phyloP scores from a whole-genome alignment of 2,329 filamentous ascomycete species.

The Penicillium sp. region DNA sequence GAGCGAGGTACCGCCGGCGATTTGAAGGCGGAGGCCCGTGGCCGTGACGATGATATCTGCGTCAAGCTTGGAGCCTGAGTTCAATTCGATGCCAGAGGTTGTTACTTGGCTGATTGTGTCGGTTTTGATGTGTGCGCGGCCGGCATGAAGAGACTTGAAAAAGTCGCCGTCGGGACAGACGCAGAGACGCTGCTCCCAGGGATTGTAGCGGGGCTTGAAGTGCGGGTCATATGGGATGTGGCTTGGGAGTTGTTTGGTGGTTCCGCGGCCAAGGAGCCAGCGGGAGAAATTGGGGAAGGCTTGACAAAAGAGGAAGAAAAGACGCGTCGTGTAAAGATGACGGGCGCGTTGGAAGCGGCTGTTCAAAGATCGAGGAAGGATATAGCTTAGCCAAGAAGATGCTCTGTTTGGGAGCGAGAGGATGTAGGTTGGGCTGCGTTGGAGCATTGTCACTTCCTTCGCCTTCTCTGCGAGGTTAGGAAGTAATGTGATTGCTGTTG shows the following conservation, averaged over 20 bases:
- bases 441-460: constrained; percentile 68
- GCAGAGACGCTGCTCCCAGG: constrained; percentile 71
- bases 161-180: constrained; percentile 59
- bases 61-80: constrained; percentile 33
- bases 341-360: constrained; percentile 39
- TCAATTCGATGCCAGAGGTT: constrained; percentile 45
- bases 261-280: constrained; percentile 43
- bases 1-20: constrained; percentile 31
- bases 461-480: constrained; percentile 65
- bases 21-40: constrained; percentile 36
- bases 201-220: constrained; percentile 62
- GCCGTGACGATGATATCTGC: constrained; percentile 41
- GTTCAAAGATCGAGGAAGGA: neutral
- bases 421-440: constrained; percentile 71
- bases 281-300: constrained; percentile 51
- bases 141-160: constrained; percentile 49
- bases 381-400: constrained; percentile 22
- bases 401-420: constrained; percentile 46
- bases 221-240: constrained; percentile 55
- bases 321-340: constrained; percentile 39
- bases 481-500: constrained; percentile 72
- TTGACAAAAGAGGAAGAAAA: constrained; percentile 49
- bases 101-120: constrained; percentile 50
- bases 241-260: constrained; percentile 52
- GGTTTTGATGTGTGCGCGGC: constrained; percentile 51